Conservation (phyloP, 176 grass and related monocot species). For the Carex pumila region DNA sequence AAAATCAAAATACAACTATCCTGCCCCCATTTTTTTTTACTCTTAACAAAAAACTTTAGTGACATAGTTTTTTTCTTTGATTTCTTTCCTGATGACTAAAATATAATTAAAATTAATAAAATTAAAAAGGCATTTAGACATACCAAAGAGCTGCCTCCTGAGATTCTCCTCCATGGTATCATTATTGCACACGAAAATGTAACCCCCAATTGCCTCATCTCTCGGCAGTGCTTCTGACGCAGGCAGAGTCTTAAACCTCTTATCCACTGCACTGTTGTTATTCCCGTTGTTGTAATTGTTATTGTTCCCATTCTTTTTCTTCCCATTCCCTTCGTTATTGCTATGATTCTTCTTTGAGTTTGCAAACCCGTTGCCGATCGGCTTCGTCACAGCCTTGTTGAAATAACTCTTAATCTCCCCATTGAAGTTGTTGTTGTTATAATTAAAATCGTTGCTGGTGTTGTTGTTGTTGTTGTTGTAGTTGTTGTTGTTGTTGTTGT, state of each 20-base stretch:
- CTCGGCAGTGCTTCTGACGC: conserved; percentile 70
- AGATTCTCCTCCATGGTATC: conserved; percentile 99
- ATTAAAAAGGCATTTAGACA: neutral
- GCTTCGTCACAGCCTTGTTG: conserved; percentile 68
- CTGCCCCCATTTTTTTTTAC: neutral
- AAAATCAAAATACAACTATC: neutral
- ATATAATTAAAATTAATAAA: neutral
- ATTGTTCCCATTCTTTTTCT: conserved; percentile 34
- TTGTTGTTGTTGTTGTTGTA: neutral
- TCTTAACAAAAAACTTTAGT: neutral
- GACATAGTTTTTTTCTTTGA: neutral
- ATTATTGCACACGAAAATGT: conserved; percentile 99
- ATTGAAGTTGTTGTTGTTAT: conserved; percentile 20
- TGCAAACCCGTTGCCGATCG: conserved; percentile 32
- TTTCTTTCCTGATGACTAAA: neutral
- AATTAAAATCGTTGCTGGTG: neutral
- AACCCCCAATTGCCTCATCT: conserved; percentile 75
- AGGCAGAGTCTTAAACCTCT: conserved; percentile 97
- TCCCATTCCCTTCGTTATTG: conserved; percentile 21
- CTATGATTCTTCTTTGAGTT: conserved; percentile 33
- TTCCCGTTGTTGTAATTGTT: conserved; percentile 20
- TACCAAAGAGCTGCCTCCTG: conserved; percentile 88
- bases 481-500: neutral
- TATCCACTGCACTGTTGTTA: conserved; percentile 35
- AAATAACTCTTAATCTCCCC: conserved; percentile 82